Conservation (phyloP, 2,329 filamentous ascomycete species). For the Bipolaris sorokiniana region DNA sequence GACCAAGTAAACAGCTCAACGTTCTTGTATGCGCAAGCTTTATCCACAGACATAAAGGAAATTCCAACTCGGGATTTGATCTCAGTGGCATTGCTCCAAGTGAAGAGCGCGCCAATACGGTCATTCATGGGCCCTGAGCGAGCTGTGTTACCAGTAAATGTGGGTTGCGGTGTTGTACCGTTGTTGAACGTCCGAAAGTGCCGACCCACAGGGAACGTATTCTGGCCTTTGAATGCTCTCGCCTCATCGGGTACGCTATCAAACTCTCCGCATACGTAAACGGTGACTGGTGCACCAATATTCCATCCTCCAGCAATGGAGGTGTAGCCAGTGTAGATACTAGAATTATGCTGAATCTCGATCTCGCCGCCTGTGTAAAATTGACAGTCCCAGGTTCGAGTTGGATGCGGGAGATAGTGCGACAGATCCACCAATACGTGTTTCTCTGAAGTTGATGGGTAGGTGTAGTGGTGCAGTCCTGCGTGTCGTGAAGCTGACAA, state of each 20-base stretch:
- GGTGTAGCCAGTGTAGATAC: slow-evolving; percentile 42
- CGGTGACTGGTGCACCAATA: slow-evolving; percentile 43
- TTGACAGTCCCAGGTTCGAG: slow-evolving; percentile 45
- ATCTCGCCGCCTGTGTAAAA: slow-evolving; percentile 47
- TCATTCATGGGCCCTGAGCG: slow-evolving; percentile 46
- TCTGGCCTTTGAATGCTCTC: slow-evolving; percentile 42
- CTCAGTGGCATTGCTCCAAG: slow-evolving; percentile 49
- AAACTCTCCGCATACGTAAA: slow-evolving; percentile 48
- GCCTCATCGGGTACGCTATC: slow-evolving; percentile 32
- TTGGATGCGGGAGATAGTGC: slow-evolving; percentile 50
- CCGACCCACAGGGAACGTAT: slow-evolving; percentile 47
- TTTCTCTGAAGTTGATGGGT: slow-evolving; percentile 45
- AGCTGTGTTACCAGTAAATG: slow-evolving; percentile 34
- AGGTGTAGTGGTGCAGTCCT: slow-evolving; percentile 48
- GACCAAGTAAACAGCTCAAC: slow-evolving; percentile 54
- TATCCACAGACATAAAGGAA: slow-evolving; percentile 54
- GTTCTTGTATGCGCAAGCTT: slow-evolving; percentile 58
- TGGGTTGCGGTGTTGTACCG: slow-evolving; percentile 37
- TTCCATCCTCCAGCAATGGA: slow-evolving; percentile 49
- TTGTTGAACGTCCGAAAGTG: slow-evolving; percentile 44
- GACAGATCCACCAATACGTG: slow-evolving; percentile 57
- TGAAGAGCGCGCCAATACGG: slow-evolving; percentile 60
- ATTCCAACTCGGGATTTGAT: slow-evolving; percentile 60
- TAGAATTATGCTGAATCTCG: slow-evolving; percentile 39
- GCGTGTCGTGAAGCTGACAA: slow-evolving; percentile 48